Conservation (phyloP, 2,329 filamentous ascomycete species). For the Colletotrichum sublineola region DNA sequence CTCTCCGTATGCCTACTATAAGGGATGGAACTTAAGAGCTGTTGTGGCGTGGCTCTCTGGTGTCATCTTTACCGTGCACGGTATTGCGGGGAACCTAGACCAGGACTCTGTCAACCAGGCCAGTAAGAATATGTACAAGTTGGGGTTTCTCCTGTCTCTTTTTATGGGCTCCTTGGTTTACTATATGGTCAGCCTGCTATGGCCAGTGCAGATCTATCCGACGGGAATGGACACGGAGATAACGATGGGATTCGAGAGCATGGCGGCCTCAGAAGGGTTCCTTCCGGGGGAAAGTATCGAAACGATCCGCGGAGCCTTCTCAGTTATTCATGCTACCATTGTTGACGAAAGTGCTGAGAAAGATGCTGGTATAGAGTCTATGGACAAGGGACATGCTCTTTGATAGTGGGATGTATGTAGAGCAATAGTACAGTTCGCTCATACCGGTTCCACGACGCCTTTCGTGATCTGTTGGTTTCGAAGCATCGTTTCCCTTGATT, state of each 20-base stretch:
- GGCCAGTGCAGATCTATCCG: conserved; percentile 44
- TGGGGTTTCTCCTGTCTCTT: conserved; percentile 48
- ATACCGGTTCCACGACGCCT: not conserved
- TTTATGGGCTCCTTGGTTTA: conserved; percentile 46
- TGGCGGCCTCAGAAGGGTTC: conserved; percentile 44
- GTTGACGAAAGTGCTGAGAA: not conserved
- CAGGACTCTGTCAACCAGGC: conserved; percentile 44
- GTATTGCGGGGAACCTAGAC: conserved; percentile 46
- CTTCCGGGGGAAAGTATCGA: conserved; percentile 42
- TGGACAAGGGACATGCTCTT: not conserved
- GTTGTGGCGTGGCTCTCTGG: conserved; percentile 44
- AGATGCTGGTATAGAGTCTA: not conserved
- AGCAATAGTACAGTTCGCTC: too few species aligned
- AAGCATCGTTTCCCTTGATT: not conserved
- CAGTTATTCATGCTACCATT: not conserved
- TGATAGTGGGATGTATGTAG: not conserved
- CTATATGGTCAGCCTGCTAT: conserved; percentile 42
- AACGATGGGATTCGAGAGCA: conserved; percentile 40
- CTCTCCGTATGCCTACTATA: conserved; percentile 49
- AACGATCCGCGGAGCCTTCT: conserved; percentile 29
- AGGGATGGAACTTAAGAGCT: conserved; percentile 48
- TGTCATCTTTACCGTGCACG: conserved; percentile 45
- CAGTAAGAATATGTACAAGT: conserved; percentile 47
- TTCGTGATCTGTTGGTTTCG: not conserved
- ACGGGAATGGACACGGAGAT: conserved; percentile 34